Conservation (phyloP, 2,329 filamentous ascomycete species). For the Colletotrichum lindemuthianum region DNA sequence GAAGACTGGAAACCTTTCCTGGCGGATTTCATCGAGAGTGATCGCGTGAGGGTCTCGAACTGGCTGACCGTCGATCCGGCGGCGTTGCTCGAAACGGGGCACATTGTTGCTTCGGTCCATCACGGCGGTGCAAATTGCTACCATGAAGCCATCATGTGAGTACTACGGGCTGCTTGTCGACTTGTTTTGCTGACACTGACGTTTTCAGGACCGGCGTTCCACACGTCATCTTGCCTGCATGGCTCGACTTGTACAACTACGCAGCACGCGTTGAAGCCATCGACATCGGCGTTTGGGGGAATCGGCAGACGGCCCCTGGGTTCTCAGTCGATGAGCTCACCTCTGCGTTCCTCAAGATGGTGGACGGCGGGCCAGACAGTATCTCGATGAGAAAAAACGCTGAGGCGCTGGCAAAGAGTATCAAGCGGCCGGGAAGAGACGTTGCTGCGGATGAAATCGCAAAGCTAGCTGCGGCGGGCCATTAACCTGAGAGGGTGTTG, state of each 20-base stretch:
- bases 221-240: constrained; percentile 57
- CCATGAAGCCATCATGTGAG: constrained; percentile 55
- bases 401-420: constrained; percentile 33
- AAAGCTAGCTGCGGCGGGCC: not conserved
- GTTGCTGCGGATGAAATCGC: constrained; percentile 29
- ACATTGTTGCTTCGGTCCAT: constrained; percentile 48
- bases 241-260: constrained; percentile 58
- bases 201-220: constrained; percentile 51
- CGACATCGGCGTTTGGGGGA: constrained; percentile 53
- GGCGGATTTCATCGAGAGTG: constrained; percentile 37
- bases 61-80: constrained; percentile 47
- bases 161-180: not conserved
- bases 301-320: constrained; percentile 45
- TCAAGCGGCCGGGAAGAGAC: constrained; percentile 24
- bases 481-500: not conserved
- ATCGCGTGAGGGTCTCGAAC: constrained; percentile 38
- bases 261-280: constrained; percentile 53
- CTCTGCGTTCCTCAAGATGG: constrained; percentile 40
- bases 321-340: constrained; percentile 42
- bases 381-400: constrained; percentile 37
- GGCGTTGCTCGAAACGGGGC: constrained; percentile 47
- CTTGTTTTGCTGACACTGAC: constrained; percentile 6
- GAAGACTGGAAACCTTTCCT: constrained; percentile 23
- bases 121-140: constrained; percentile 54
- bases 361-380: constrained; percentile 30